Conservation (phyloP, 2,329 filamentous ascomycete genomes). For the Diaporthe sp. region DNA sequence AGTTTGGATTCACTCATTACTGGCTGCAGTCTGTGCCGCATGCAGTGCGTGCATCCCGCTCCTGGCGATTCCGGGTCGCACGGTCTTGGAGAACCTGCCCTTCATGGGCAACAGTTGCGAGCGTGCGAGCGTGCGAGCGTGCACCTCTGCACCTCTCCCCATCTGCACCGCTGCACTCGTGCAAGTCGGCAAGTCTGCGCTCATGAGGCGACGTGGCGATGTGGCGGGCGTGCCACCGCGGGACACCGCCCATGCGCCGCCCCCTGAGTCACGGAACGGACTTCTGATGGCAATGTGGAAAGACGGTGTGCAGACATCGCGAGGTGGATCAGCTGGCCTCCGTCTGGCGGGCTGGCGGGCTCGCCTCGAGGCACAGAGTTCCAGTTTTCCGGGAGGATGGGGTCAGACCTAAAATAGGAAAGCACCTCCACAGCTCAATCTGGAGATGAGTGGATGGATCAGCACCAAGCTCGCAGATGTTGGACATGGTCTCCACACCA, state of each 20-base stretch:
- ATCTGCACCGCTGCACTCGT: neutral
- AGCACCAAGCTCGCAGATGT: neutral
- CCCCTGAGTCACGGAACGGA: slow-evolving; percentile 28
- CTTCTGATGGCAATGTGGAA: slow-evolving; percentile 26
- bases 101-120: slow-evolving; percentile 18
- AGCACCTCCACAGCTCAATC: slow-evolving; percentile 22
- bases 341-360: slow-evolving; percentile 10
- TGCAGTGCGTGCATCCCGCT: slow-evolving; percentile 24
- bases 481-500: slow-evolving; percentile 28
- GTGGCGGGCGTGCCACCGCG: slow-evolving; percentile 5
- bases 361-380: slow-evolving; percentile 19
- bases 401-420: slow-evolving; percentile 34
- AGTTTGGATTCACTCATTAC: slow-evolving; percentile 21
- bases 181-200: neutral
- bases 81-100: slow-evolving; percentile 26
- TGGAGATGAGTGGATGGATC: slow-evolving; percentile 25
- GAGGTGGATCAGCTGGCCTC: slow-evolving; percentile 31
- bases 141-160: neutral
- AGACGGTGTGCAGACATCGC: slow-evolving; percentile 27
- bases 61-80: slow-evolving; percentile 12
- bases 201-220: neutral
- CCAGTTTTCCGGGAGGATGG: slow-evolving; percentile 22
- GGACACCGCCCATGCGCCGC: slow-evolving; percentile 15
- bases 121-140: neutral
- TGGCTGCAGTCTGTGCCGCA: slow-evolving; percentile 14